Conservation (phyloP, 2,329 filamentous ascomycete species). For the Ambrosiella beaveri region DNA sequence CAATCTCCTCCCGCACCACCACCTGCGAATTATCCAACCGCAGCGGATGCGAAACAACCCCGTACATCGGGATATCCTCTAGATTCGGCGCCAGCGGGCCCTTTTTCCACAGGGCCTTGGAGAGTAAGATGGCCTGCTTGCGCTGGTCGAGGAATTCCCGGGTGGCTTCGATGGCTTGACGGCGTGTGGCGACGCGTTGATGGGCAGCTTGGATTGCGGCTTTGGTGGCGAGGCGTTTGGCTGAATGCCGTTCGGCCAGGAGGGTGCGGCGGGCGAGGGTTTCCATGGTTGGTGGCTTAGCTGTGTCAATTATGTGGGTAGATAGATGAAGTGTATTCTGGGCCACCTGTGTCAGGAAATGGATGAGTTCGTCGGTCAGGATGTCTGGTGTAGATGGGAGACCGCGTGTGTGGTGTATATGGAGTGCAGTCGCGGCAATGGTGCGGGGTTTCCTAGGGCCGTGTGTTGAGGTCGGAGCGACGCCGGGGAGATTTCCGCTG, state of each 20-base stretch:
- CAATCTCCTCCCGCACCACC: constrained; percentile 20
- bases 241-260: constrained; percentile 47
- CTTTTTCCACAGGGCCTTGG: constrained; percentile 55
- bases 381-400: too few species aligned
- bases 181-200: constrained; percentile 18
- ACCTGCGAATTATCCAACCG: constrained; percentile 17
- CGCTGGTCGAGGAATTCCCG: constrained; percentile 14
- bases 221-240: constrained; percentile 27
- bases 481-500: too few species aligned
- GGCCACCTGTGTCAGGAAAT: too few species aligned
- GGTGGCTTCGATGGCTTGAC: constrained; percentile 17
- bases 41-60: constrained; percentile 24
- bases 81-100: constrained; percentile 63
- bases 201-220: constrained; percentile 19
- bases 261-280: constrained; percentile 50
- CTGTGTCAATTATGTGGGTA: not conserved
- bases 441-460: too few species aligned
- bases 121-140: constrained; percentile 19
- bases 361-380: too few species aligned
- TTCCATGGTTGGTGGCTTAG: constrained; percentile 37
- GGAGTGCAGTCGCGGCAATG: too few species aligned
- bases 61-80: constrained; percentile 49
- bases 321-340: not conserved
- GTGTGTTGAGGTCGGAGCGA: too few species aligned
- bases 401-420: too few species aligned